These are phyloP conservation scores for Luvunga scandens DNA, from an alignment of 345 rosid genomes.

Conservation along the genomic window DNA sequence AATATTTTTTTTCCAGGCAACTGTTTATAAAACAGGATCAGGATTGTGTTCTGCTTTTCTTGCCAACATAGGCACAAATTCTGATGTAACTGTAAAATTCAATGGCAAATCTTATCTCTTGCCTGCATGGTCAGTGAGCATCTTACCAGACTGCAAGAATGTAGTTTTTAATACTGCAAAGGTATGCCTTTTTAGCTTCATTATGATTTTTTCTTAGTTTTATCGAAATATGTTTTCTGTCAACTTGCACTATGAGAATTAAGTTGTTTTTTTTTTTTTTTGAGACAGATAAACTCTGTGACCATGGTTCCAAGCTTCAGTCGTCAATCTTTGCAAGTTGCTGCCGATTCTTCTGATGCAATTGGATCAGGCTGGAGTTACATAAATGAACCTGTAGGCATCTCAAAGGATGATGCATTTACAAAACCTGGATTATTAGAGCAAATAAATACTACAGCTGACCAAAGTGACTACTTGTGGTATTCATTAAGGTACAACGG, in stretches of 20 bases:
- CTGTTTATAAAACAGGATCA: constrained; percentile 67
- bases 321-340: constrained; percentile 40
- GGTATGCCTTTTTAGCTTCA: constrained; percentile 41
- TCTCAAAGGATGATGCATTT: constrained; percentile 63
- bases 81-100: constrained; percentile 67
- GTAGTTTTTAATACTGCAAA: constrained; percentile 88
- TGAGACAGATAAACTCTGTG: constrained; percentile 70
- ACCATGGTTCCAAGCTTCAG: constrained; percentile 48
- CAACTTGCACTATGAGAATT: constrained; percentile 6
- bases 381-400: constrained; percentile 77
- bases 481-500: constrained; percentile 69
- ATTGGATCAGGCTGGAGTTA: constrained; percentile 73
- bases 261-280: background rate
- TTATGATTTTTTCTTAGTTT: background rate
- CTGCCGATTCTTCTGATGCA: constrained; percentile 41
- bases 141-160: constrained; percentile 92
- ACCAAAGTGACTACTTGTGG: constrained; percentile 88
- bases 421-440: constrained; percentile 68
- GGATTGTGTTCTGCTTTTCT: constrained; percentile 84
- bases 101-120: constrained; percentile 64
- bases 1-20: constrained; percentile 43
- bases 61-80: constrained; percentile 56
- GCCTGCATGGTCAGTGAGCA: constrained; percentile 98
- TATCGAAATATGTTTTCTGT: background rate
- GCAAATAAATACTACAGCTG: constrained; percentile 87